Base-by-base conservation (phyloP, 306 rosid species). In the Luffa acutangula region DNA sequence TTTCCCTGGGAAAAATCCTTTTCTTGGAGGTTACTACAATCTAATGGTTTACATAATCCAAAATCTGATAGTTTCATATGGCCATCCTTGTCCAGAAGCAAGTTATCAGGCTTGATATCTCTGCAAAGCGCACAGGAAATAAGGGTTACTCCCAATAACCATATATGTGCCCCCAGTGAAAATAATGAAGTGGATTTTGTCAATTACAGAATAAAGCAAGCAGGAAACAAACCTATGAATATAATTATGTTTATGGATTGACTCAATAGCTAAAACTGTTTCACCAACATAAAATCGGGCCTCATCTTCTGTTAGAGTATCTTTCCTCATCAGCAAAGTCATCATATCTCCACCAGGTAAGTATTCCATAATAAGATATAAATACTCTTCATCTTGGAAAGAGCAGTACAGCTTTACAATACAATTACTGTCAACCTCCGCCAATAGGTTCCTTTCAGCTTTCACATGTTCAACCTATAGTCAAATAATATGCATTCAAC, bases 271-370 rank as follows among this genome's bases (percentile, higher is more conserved):
- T 36, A 93, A 89, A 82, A 96, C 93, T 36, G 99, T 96, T 89
- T 93, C 99, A 58, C 98, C 98, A 64, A 96, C 97, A 82, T 96
- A 96, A 88, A 96, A 96, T 59, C 90, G 92, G 45, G 99, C 96
- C 89, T 93, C 99, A 33, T 93, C 91, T 84, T 96, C 98, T 45
- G 97, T 90, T 79, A 96, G 86, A 84, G 90, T 93, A 87, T 96
- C 99, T 86, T 96, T 96, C 78, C 99, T 89, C 99, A 96, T 96
- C 81, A 96, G 89, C 80, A 96, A 89, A 66, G 99, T 96, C 99
- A 96, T 96, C 99, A 96, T 93, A 85, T 96, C 99, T 59, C 99
- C 99, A 79, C 99, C 99, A 80, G 99, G 98, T 63, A 93, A 93
- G 88, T 96, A 96, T 86, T 96, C 99, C 99, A 96, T 96, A 78